Evolutionary conservation across 805 yeast species (phyloP).

Genomic region (Saccharomyces mikatae): DNA sequence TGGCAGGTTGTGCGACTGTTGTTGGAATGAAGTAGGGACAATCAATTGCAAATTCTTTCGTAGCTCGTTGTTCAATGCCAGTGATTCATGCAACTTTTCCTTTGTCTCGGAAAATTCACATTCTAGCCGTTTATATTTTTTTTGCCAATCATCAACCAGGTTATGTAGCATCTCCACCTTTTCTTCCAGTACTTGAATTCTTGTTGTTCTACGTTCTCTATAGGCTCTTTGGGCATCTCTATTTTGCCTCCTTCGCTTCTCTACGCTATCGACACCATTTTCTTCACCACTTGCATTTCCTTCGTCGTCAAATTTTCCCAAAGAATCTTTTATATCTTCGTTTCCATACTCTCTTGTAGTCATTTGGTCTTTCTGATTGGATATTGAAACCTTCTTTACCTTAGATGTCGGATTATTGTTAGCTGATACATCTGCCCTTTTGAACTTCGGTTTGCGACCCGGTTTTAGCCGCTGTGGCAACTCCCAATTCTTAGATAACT

Average conservation of each 20-base stretch:
- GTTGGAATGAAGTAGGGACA: not conserved
- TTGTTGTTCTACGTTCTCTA: slow-evolving; percentile 76
- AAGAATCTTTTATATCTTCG: not conserved
- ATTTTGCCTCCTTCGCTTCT: slow-evolving; percentile 85
- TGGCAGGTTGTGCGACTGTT: not conserved
- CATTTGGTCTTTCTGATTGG: not conserved
- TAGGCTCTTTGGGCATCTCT: slow-evolving; percentile 90
- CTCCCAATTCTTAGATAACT: slow-evolving; percentile 59
- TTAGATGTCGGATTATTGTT: not conserved
- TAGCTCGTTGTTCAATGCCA: not conserved
- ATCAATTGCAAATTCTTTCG: not conserved
- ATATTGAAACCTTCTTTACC: not conserved
- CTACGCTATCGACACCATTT: slow-evolving; percentile 15
- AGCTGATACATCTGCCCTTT: not conserved
- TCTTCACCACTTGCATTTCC: not conserved
- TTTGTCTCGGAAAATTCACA: slow-evolving; percentile 14
- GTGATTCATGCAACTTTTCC: not conserved
- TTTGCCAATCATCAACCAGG: slow-evolving; percentile 56
- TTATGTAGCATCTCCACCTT: slow-evolving; percentile 23
- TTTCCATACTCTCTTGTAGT: not conserved
- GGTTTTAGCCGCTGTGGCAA: slow-evolving; percentile 75
- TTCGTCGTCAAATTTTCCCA: not conserved
- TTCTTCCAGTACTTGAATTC: slow-evolving; percentile 72
- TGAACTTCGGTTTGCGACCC: slow-evolving; percentile 44
- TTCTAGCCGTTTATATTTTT: slow-evolving; percentile 33